Evolutionary conservation across 1,139 yeast genomes (phyloP).

Genomic region (Taphrina confusa): DNA sequence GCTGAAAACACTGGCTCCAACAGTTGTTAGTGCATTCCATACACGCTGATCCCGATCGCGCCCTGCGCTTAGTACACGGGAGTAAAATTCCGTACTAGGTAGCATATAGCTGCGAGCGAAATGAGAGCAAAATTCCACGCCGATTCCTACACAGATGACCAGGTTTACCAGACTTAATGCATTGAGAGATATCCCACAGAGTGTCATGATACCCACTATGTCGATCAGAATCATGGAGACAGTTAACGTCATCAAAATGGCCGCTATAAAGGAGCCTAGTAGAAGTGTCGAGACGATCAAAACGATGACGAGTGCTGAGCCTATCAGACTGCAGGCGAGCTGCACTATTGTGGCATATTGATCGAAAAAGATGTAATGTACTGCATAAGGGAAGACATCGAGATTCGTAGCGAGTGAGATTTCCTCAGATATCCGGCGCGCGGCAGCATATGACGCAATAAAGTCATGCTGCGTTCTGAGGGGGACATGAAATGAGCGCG

Average conservation of each 20-base stretch:
- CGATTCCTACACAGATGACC: conserved; percentile 84
- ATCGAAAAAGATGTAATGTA: conserved; percentile 87
- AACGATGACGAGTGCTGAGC: conserved; percentile 59
- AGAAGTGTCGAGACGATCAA: conserved; percentile 58
- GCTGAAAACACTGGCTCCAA: conserved; percentile 84
- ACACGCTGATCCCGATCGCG: conserved; percentile 50
- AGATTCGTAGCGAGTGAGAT: conserved; percentile 53
- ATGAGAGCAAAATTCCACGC: conserved; percentile 91
- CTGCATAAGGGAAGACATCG: conserved; percentile 85
- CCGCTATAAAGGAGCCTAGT: conserved; percentile 66
- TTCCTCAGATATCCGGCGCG: conserved; percentile 67
- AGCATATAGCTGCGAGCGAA: conserved; percentile 74
- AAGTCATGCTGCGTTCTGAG: conserved; percentile 80
- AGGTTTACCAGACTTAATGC: conserved; percentile 88
- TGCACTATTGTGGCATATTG: conserved; percentile 70
- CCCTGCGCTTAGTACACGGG: conserved; percentile 14
- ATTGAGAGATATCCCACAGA: conserved; percentile 75
- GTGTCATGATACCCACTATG: conserved; percentile 76
- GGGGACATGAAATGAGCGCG: conserved; percentile 80
- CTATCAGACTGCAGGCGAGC: conserved; percentile 59
- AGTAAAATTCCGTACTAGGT: conserved; percentile 39
- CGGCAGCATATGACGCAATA: conserved; percentile 73
- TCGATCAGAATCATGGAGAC: conserved; percentile 67
- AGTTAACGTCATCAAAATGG: conserved; percentile 59
- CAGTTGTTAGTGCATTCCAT: conserved; percentile 63